A percentile compares a stretch with the other conserved stretches of the same genome.
Evolutionary conservation across 257 asterid genomes (phyloP).

Genomic region (Scutellaria minor): DNA sequence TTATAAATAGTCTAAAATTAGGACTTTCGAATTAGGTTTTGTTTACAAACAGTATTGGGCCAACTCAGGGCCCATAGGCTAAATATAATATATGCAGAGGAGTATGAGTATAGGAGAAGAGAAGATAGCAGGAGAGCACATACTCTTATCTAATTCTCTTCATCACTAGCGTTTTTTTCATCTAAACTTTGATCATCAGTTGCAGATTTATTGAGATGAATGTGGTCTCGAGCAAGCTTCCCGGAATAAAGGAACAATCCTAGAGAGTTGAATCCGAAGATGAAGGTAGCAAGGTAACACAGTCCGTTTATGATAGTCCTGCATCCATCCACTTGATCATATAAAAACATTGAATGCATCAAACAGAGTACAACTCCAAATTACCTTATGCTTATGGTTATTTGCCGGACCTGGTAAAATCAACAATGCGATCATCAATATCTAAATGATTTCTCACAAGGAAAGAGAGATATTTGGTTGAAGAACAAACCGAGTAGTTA

Average conservation of each 20-base stretch:
- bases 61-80: too few species aligned
- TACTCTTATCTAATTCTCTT: not conserved
- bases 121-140: too few species aligned
- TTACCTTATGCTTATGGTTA: slow-evolving; percentile 78
- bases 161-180: slow-evolving; percentile 16
- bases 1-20: too few species aligned
- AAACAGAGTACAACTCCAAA: not conserved
- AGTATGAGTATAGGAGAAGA: too few species aligned
- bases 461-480: too few species aligned
- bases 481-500: slow-evolving; percentile 54
- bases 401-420: slow-evolving; percentile 71
- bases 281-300: slow-evolving; percentile 87
- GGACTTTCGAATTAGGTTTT: too few species aligned
- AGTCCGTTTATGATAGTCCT: slow-evolving; percentile 84
- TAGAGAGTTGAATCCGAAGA: slow-evolving; percentile 74
- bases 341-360: too few species aligned
- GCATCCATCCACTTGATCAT: slow-evolving; percentile 20
- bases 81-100: too few species aligned
- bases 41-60: too few species aligned
- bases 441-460: too few species aligned
- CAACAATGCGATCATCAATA: not conserved
- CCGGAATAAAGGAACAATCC: slow-evolving; percentile 79
- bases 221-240: slow-evolving; percentile 62
- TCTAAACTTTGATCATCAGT: slow-evolving; percentile 38
- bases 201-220: not conserved